Evolutionary conservation across 495 filamentous ascomycete species (phyloP).

Genomic region (Bacidia gigantensis): DNA sequence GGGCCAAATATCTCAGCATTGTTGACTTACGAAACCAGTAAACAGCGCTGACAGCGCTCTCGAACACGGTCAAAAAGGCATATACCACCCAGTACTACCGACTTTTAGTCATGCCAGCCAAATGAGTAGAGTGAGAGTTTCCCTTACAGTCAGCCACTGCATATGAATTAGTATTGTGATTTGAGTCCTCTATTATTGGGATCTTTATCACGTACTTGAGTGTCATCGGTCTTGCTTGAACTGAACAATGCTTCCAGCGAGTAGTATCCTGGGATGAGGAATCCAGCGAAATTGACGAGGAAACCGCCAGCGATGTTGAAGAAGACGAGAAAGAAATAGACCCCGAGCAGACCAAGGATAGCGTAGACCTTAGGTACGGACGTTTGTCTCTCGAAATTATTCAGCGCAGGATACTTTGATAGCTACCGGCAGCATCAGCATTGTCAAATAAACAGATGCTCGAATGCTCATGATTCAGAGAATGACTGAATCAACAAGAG

Average conservation of each 20-base stretch:
- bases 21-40: constrained; percentile 82
- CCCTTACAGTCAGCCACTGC: constrained; percentile 55
- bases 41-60: constrained; percentile 82
- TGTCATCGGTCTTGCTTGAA: constrained; percentile 69
- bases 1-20: neutral
- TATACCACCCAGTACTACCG: constrained; percentile 93
- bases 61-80: constrained; percentile 80
- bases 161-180: constrained; percentile 7
- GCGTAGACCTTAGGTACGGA: constrained; percentile 92
- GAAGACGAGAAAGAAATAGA: constrained; percentile 98
- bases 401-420: constrained; percentile 86
- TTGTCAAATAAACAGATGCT: constrained; percentile 15
- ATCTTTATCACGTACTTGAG: constrained; percentile 47
- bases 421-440: constrained; percentile 44
- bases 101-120: constrained; percentile 9
- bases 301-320: constrained; percentile 98
- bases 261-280: constrained; percentile 90
- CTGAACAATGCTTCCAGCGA: constrained; percentile 85
- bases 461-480: constrained; percentile 9
- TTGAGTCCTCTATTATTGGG: neutral
- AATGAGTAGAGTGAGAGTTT: neutral
- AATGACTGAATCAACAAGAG: constrained; percentile 12
- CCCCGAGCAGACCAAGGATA: constrained; percentile 64
- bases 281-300: constrained; percentile 92
- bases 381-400: constrained; percentile 94